Evolutionary conservation across 805 yeast genomes (phyloP), one percentile per base, ranked within the genome.

Genomic region (Nakazawaea peltata): DNA sequence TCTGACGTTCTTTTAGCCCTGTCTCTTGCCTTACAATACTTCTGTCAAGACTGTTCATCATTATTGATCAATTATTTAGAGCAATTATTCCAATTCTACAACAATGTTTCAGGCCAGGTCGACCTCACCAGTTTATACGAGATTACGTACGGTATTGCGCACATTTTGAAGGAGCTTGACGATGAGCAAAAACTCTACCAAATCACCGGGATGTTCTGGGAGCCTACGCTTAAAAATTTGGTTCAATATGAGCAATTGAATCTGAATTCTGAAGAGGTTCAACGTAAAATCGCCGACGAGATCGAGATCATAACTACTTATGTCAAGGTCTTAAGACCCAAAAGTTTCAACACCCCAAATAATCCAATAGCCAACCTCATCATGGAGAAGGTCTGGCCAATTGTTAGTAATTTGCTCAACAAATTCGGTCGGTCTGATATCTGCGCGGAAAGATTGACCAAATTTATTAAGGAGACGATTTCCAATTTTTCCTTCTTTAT

Each of bases 21-120:
- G 0, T 81, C 97, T 0, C 88, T 84, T 56, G 94, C 99, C 0
- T 67, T 92, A 48, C 85, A 86, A 88, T 90, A 77, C 52, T 85
- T 92, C 50, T 88, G 97, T 60, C 82, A 84, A 50, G 98, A 94
- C 57, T 92, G 98, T 50, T 71, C 88, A 0, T 49, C 55, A 10
- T 63, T 77, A 12, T 61, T 92, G 45, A 71, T 77, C 14, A 69
- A 70, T 31, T 84, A 71, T 52, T 61, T 86, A 45, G 85, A 77
- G 36, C 94, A 86, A 53, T 65, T 92, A 38, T 76, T 79, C 46
- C 67, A 73, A 43, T 77, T 92, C 41, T 90, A 86, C 57, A 71
- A 72, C 34, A 66, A 65, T 40, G 65, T 80, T 19, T 54, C 54
- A 21, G 63, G 61, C 35, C 63, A 70, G 6, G 59, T 87, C 26